phyloP scores from a whole-genome alignment of 495 filamentous ascomycete species.

The Penicillium cataractarum region DNA sequence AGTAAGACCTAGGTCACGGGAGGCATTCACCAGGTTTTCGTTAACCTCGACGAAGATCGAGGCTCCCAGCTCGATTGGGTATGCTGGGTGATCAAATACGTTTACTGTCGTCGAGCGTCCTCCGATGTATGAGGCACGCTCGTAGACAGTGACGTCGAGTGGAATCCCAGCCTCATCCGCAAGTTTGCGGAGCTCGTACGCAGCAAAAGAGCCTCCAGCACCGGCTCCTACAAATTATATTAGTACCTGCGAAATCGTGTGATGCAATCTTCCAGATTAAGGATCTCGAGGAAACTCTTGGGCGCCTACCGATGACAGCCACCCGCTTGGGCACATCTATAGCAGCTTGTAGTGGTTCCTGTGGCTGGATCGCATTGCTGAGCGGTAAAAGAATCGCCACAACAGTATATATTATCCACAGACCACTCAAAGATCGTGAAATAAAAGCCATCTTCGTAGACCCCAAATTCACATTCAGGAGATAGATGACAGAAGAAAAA shows the following conservation, averaged over 20 bases:
- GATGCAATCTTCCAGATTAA: not conserved
- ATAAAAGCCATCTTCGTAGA: not conserved
- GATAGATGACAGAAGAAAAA: not conserved
- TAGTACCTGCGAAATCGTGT: not conserved
- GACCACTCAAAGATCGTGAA: not conserved
- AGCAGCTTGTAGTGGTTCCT: slow-evolving; percentile 18
- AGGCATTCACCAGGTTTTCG: slow-evolving; percentile 74
- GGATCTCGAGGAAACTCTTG: not conserved
- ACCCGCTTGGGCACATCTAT: slow-evolving; percentile 41
- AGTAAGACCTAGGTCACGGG: slow-evolving; percentile 70
- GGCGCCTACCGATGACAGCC: slow-evolving; percentile 50
- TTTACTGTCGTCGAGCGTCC: slow-evolving; percentile 90
- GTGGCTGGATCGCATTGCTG: slow-evolving; percentile 30
- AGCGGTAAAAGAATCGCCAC: slow-evolving; percentile 23
- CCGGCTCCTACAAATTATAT: slow-evolving; percentile 72
- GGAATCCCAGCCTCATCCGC: slow-evolving; percentile 55
- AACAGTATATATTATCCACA: slow-evolving; percentile 13
- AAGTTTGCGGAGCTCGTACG: slow-evolving; percentile 77
- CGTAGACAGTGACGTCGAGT: slow-evolving; percentile 85
- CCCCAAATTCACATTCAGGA: not conserved
- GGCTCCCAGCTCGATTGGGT: slow-evolving; percentile 85
- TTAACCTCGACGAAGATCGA: slow-evolving; percentile 93
- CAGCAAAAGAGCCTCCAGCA: slow-evolving; percentile 82
- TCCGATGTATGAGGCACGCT: slow-evolving; percentile 77
- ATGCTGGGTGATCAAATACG: slow-evolving; percentile 67